phyloP scores from a whole-genome alignment of 768 basidiomycete genomes.

The Cystofilobasidium ferigula region DNA sequence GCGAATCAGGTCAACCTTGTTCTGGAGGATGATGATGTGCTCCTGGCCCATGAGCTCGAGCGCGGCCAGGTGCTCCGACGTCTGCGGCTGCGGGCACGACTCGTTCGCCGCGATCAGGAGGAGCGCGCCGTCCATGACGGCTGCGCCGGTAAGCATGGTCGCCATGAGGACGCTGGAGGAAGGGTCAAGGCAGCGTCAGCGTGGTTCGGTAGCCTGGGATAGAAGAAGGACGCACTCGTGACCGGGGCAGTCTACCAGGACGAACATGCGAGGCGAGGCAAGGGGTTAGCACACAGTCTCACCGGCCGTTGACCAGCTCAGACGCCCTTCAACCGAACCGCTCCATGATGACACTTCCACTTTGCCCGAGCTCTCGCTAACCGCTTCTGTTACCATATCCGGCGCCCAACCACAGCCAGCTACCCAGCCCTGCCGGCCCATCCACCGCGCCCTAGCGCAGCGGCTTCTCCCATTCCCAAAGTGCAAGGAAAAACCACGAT shows the following conservation, averaged over 20 bases:
- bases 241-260: slow-evolving; percentile 45
- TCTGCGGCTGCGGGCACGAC: slow-evolving; percentile 97
- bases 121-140: slow-evolving; percentile 98
- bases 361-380: no score
- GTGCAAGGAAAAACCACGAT: not conserved
- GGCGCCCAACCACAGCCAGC: no score
- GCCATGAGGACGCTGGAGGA: slow-evolving; percentile 90
- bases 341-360: no score
- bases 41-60: slow-evolving; percentile 99
- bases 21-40: slow-evolving; percentile 94
- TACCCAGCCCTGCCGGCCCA: no score
- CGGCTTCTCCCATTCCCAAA: no score
- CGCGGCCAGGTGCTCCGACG: slow-evolving; percentile 94
- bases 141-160: slow-evolving; percentile 99
- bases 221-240: slow-evolving; percentile 24
- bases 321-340: no score
- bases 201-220: not conserved
- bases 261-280: no score
- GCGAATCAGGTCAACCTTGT: slow-evolving; percentile 97
- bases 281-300: no score
- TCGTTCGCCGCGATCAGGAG: slow-evolving; percentile 95
- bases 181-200: slow-evolving; percentile 48
- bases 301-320: no score
- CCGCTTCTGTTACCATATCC: no score
- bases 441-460: no score